Evolutionary conservation across 768 basidiomycete genomes (phyloP).

Genomic region (Russula olivacea): DNA sequence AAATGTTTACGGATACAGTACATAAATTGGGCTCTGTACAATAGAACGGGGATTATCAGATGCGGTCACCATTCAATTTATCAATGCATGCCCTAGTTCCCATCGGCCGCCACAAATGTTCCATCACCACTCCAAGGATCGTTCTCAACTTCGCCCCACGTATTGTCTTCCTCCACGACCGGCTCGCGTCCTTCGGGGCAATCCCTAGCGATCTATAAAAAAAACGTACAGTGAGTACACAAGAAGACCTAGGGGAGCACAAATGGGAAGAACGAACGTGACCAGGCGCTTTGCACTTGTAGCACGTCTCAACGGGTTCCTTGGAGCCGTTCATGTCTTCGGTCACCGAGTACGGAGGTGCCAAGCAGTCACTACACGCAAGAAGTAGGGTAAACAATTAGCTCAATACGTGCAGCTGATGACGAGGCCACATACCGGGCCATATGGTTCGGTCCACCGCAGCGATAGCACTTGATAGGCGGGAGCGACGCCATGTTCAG

Average conservation of each 20-base stretch:
- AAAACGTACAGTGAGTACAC: neutral
- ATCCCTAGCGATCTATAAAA: constrained; percentile 33
- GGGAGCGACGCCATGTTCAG: constrained; percentile 73
- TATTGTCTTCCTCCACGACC: constrained; percentile 1
- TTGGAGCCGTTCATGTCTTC: constrained; percentile 37
- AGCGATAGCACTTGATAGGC: constrained; percentile 84
- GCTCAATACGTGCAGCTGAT: neutral
- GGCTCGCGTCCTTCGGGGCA: constrained; percentile 32
- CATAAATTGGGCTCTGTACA: constrained; percentile 9
- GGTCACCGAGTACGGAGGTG: constrained; percentile 52
- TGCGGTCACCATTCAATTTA: neutral
- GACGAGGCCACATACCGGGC: constrained; percentile 47
- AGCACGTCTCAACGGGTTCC: constrained; percentile 74
- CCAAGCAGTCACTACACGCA: constrained; percentile 67
- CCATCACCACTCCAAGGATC: constrained; percentile 10
- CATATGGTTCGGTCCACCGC: constrained; percentile 85
- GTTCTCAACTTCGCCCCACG: constrained; percentile 20
- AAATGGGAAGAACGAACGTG: constrained; percentile 52
- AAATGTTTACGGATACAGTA: neutral
- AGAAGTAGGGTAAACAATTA: neutral
- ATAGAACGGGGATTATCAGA: constrained; percentile 1
- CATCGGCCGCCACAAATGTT: constrained; percentile 4
- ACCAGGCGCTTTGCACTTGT: constrained; percentile 83
- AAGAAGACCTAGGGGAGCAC: neutral
- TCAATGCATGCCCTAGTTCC: constrained; percentile 1